Evolutionary conservation across 495 filamentous ascomycete species (phyloP), one percentile per base, ranked within the genome.

Genomic region (Hyaloscypha hepaticicola): DNA sequence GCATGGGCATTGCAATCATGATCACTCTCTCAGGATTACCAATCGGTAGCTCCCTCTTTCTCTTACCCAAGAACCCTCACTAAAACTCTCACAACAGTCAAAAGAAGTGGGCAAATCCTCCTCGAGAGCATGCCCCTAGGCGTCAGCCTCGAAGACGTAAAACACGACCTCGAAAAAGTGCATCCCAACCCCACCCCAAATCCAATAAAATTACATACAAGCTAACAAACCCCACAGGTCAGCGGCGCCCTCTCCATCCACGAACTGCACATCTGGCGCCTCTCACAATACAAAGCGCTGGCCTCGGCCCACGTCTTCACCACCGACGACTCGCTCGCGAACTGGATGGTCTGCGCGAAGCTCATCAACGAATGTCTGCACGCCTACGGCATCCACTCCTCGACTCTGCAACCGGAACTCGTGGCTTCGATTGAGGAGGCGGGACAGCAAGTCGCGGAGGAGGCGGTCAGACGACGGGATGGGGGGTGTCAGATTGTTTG

Each of bases 251-350:
- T 88, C 55, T 88, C 87, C 29, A 90, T 93, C 48, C 94, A 97
- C 74, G 92, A 98, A 70, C 78, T 97, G 21, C 94, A 98, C 72
- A 90, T 97, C 57, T 98, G 94, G 94, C 90, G 93, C 59, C 82
- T 98, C 25, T 90, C 87, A 62, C 91, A 96, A 73, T 87, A 88
- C n/a, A 97, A 96, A 74, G 78, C 90, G 57, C 86, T 98, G 21
- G 93, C 93, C 5, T 89, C 88, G 0, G 85, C 94, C 1, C 94
- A 98, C 72, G 85, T 98, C 21, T 85, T 95, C 58, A 87, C 97
- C 19, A 87, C 87, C 34, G 78, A 80, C 55, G 74, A 75, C 51
- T 71, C 78, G 26, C 70, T 83, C 62, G 80, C 83, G 60, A 77
- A 87, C 25, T 97, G 96, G 74, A 95, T 95, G 90, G 76, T 79